Base-by-base conservation (phyloP, 2,329 filamentous ascomycete genomes). In the Emergomyces orientalis region DNA sequence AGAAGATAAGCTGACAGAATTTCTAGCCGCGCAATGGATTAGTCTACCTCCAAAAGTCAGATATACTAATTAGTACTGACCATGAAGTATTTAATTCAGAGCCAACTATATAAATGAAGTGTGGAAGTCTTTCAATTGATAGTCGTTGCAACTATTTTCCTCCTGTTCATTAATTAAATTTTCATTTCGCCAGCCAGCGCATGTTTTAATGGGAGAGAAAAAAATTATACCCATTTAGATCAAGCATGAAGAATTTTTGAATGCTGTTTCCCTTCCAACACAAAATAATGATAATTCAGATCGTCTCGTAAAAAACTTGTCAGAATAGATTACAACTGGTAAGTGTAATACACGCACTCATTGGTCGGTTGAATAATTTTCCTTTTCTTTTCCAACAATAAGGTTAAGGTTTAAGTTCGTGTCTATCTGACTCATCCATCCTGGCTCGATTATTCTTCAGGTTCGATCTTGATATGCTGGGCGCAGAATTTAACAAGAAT, bases 21-120 rank as follows among this genome's bases (percentile, higher is more conserved):
- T 25, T 22, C 39, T 69, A 88, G 86, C 84, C 86, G 32, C 80
- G 83, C 1, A 87, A 87, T 68, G 85, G 85, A 2, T 73, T 88
- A 59, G 84, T 88, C 62, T 84, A 87, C 68, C 76, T 88, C 3
- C 83, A 86, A 69, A 81, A 78, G 19, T 60, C 65, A n/a, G 59
- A 52, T 27, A 47, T 59, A 19, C 5, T 25, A 27, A 49, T 34
- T 59, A 25, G 17, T 19, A 14, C n/a, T 41, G 32, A 57, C 13
- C 32, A 57, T 11, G 57, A 63, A 19, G 27, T 22, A 34, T 25
- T 43, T 32, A 62, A 25, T 30, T 30, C 55, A 8, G 54, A 61
- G 27, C 49, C 51, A 34, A 45, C 30, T 43, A 22, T 59, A 41
- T 59, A 41, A 45, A 32, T n/a, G 37, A 25, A 3, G 14, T 19